A percentile compares a stretch with the other conserved stretches of the same genome.
Evolutionary conservation across 805 yeast species (phyloP).

Genomic region (Metschnikowia proteae): DNA sequence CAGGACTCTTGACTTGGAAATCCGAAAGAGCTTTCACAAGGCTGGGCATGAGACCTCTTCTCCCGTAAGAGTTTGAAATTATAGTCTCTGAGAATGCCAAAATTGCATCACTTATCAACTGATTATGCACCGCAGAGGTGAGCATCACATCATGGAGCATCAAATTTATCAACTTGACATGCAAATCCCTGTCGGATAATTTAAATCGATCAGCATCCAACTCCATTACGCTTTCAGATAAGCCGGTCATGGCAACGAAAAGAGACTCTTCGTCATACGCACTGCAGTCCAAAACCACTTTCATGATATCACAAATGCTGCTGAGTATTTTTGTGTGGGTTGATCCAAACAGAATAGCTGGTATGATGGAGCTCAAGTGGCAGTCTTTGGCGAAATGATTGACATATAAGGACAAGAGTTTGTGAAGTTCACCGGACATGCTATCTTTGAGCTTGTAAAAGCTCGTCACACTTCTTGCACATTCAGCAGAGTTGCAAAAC

Average conservation of each 20-base stretch:
- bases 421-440: slow-evolving; percentile 31
- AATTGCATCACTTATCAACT: slow-evolving; percentile 25
- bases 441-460: slow-evolving; percentile 45
- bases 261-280: slow-evolving; percentile 4
- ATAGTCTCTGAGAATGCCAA: slow-evolving; percentile 40
- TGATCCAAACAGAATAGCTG: slow-evolving; percentile 17
- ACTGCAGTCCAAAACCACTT: slow-evolving; percentile 11
- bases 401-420: slow-evolving; percentile 13
- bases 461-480: slow-evolving; percentile 23
- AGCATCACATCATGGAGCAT: slow-evolving; percentile 44
- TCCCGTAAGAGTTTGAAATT: slow-evolving; percentile 48
- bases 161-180: slow-evolving; percentile 51
- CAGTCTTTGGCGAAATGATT: slow-evolving; percentile 4
- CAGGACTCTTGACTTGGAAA: slow-evolving; percentile 36
- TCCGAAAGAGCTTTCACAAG: slow-evolving; percentile 45
- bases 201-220: slow-evolving; percentile 57
- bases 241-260: slow-evolving; percentile 24
- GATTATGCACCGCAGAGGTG: slow-evolving; percentile 28
- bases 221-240: slow-evolving; percentile 53
- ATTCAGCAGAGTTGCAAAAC: slow-evolving; percentile 19
- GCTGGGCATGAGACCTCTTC: slow-evolving; percentile 66
- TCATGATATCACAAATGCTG: slow-evolving; percentile 22
- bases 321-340: slow-evolving; percentile 24
- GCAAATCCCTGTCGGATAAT: slow-evolving; percentile 62
- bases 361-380: slow-evolving; percentile 3